Evolutionary conservation across 306 rosid genomes (phyloP), one percentile per base, ranked within the genome.

Genomic region (Cicer arietinum): DNA sequence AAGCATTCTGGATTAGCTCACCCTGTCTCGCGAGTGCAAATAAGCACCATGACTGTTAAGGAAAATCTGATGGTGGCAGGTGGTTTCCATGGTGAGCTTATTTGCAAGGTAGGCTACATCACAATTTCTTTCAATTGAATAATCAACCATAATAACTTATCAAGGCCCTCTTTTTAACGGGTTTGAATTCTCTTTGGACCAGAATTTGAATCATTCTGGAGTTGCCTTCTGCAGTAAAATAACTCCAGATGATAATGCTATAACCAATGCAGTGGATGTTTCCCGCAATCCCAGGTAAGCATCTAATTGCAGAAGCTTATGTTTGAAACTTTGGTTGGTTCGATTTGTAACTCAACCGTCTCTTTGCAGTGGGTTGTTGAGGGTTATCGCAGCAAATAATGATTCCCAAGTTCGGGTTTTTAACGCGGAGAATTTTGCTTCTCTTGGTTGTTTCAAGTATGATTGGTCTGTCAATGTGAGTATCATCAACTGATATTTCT

Each of bases 401-500:
- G 99, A 94, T 83, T 91, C 92, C 74, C 90, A 89, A 83, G 86
- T 92, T 56, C 85, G 96, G 79, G 79, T 90, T 53, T 94, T 86
- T 7, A 93, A 91, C 58, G 79, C 91, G 0, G 90, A 85, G 70
- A 87, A 48, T 51, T 90, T 94, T 61, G 45, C 90, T 78, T 80
- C 88, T 83, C 86, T 90, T 7, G 89, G 80, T 73, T 66, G 82
- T 75, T 94, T 91, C 85, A 82, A 85, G 17, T 94, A 84, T 47
- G 89, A 84, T 79, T 94, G 99, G 99, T 94, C 97, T 54, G 97
- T 94, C 64, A 94, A 94, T 80, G 99, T 94, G 82, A 90, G 99
- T 84, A 64, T 35, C 77, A 58, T 82, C 52, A 65, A 10, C 66
- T 10, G 65, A 54, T 75, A 78, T 37, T 45, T 42, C 75, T 46